Percentiles rank a stretch among this genome's conserved stretches.
Conservation (phyloP, 2,329 filamentous ascomycete genomes). For the Lecanicillium sp. region DNA sequence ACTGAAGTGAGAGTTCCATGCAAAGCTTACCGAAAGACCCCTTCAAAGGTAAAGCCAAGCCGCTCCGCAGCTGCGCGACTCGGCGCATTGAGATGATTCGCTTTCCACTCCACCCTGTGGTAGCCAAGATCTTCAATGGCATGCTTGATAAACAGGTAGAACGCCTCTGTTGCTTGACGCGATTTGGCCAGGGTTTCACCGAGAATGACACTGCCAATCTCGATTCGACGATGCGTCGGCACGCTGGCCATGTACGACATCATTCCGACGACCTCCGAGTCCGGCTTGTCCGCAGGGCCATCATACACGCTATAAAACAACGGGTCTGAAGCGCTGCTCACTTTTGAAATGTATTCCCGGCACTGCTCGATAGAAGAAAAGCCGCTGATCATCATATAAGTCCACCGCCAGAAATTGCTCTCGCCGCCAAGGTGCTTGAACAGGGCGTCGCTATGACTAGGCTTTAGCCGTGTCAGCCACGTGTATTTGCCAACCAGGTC, state of each 20-base stretch:
- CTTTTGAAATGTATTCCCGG: slow-evolving; percentile 12
- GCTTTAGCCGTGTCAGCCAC: slow-evolving; percentile 19
- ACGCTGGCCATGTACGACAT: slow-evolving; percentile 38
- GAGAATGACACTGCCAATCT: slow-evolving; percentile 50
- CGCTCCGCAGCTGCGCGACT: slow-evolving; percentile 46
- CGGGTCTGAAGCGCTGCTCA: slow-evolving; percentile 22
- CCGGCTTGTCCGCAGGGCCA: slow-evolving; percentile 12
- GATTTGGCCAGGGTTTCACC: slow-evolving; percentile 42
- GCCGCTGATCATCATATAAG: slow-evolving; percentile 21
- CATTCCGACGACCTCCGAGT: slow-evolving; percentile 30
- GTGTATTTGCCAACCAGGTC: slow-evolving; percentile 22
- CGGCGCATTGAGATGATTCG: slow-evolving; percentile 45
- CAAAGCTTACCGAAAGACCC: slow-evolving; percentile 38
- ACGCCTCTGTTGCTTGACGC: slow-evolving; percentile 46
- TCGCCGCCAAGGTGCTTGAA: slow-evolving; percentile 24
- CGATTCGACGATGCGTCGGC: slow-evolving; percentile 39
- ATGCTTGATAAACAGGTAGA: slow-evolving; percentile 46
- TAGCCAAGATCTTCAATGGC: slow-evolving; percentile 47
- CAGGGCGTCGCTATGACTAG: slow-evolving; percentile 18
- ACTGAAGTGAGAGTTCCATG: background rate
- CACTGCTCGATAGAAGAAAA: slow-evolving; percentile 14
- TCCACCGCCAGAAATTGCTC: slow-evolving; percentile 23
- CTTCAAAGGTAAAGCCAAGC: slow-evolving; percentile 52
- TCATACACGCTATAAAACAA: slow-evolving; percentile 37
- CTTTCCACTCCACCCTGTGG: slow-evolving; percentile 56